These are phyloP conservation scores for Guillardia theta DNA, from an alignment of 78 protist genomes.

Conservation along the genomic window DNA sequence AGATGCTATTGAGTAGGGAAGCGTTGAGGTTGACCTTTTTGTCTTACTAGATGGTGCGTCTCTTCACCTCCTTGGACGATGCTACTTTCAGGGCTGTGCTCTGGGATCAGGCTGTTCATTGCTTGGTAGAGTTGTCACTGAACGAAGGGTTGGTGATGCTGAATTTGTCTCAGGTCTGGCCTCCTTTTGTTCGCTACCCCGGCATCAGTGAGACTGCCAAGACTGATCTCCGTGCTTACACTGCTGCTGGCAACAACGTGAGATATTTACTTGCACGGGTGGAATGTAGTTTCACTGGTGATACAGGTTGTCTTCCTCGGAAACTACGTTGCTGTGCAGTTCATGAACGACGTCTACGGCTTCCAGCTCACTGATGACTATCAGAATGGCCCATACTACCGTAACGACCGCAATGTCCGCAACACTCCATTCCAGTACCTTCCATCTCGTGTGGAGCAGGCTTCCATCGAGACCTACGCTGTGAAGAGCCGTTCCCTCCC, in stretches of 20 bases:
- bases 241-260: slow-evolving; percentile 44
- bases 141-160: too few relatives aligned
- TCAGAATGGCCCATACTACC: slow-evolving; percentile 32
- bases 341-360: slow-evolving; percentile 40
- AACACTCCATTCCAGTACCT: slow-evolving; percentile 42
- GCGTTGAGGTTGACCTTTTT: too few relatives aligned
- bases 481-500: slow-evolving; percentile 35
- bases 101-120: slow-evolving; percentile 40
- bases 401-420: slow-evolving; percentile 37
- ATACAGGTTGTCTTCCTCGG: slow-evolving; percentile 48
- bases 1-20: too few relatives aligned
- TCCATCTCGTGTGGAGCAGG: slow-evolving; percentile 29
- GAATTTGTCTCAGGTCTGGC: too few relatives aligned
- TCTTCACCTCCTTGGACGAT: slow-evolving; percentile 5
- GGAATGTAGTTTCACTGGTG: too few relatives aligned
- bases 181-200: slow-evolving; percentile 34
- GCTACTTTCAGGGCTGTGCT: slow-evolving; percentile 12
- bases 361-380: slow-evolving; percentile 22
- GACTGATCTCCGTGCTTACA: slow-evolving; percentile 36
- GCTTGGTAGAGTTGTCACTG: too few relatives aligned
- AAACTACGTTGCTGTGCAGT: slow-evolving; percentile 2
- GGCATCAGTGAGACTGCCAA: slow-evolving; percentile 35
- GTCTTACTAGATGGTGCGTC: neutral
- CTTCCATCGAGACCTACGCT: slow-evolving; percentile 29
- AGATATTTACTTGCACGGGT: too few relatives aligned